Base-by-base conservation (phyloP, 2,329 filamentous ascomycete species). In the Plenodomus tracheiphilus region DNA sequence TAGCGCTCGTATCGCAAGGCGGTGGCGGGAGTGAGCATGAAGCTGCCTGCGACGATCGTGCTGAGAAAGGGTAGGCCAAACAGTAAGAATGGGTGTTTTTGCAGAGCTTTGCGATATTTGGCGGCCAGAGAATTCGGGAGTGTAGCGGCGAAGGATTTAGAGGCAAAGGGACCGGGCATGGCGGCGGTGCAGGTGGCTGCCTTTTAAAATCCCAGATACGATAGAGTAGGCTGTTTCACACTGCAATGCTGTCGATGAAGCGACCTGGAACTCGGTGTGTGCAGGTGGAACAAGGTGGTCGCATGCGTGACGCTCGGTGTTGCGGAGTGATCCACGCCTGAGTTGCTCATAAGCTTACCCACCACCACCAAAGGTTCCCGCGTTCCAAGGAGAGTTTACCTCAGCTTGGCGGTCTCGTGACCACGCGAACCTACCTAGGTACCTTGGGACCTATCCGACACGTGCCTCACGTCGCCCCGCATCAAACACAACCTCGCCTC, bases 61-160 rank as follows among this genome's bases (percentile, higher is more conserved):
- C 84, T 77, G 59, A 99, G 83, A 74, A 99, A 99, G 0, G 94
- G 95, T 3, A 99, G 81, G 2, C 95, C 95, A 70, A 99, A 99
- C 55, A 96, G 84, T 21, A 91, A 77, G 72, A 99, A 99, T 1
- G 94, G 95, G 64, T 89, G 91, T 66, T 82, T 86, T 49, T 84
- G 80, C 60, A 99, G 84, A 51, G 83, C 74, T 25, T 82, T 77
- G 49, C 94, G 89, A 77, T 99, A 99, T 54, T 80, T 80, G 49
- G 86, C 82, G 42, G 88, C 89, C 61, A 96, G 75, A 10, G 82
- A 84, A 73, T 85, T 85, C 34, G 69, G 64, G 20, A 70, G 62
- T 70, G 84, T 85, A 21, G 66, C 50, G 55, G 83, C 75, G 54
- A 90, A 82, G 51, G 84, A 80, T 28, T 66, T 66, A 25, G 86